Base-by-base conservation (phyloP, 2,329 filamentous ascomycete genomes). In the Cladosporium sp. region DNA sequence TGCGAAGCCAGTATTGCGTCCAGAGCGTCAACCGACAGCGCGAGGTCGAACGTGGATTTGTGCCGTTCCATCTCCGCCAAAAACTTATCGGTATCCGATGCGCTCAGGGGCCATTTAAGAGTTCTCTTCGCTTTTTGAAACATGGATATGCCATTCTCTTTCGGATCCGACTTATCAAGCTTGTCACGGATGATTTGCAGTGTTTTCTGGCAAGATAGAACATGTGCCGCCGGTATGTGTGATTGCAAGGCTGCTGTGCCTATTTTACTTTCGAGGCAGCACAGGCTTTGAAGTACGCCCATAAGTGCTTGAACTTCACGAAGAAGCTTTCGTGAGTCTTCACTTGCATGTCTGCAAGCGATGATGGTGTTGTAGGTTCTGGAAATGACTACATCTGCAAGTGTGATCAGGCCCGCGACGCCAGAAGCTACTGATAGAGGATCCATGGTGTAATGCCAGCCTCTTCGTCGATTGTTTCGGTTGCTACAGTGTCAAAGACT, bases 281-380 rank as follows among this genome's bases (percentile, higher is more conserved):
- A 7, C 6, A 60, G 25, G 39, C 58, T 60, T 3, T 60, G 39
- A 2, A 60, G 39, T 28, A 60, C 49, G 7, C 58, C 58, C 6
- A 11, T 1, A 13, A 60, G 58, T 2, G 58, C 16, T 18, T 60
- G 58, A 18, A 48, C 58, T n/a, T 60, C 58, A 2, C 58, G 58
- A 23, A 60, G 26, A 3, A 60, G 36, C 26, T 32, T 60, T 4
- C 39, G n/a, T 1, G 58, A 60, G 18, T 60, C 43, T 34, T 60
- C 58, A 8, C 58, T 60, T 21, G 58, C 58, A 32, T 60, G 25
- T 18, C 30, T 60, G 58, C 58, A 60, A n/a, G 36, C 28, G 18
- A 60, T 60, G 26, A 60, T 49, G 1, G 58, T 25, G 58, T 60
- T 60, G 39, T 60, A 60, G 4, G 58, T 60, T 7, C 58, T 18